Evolutionary conservation across 2,329 filamentous ascomycete species (phyloP).

Genomic region (Phyllosticta citrichinensis): DNA sequence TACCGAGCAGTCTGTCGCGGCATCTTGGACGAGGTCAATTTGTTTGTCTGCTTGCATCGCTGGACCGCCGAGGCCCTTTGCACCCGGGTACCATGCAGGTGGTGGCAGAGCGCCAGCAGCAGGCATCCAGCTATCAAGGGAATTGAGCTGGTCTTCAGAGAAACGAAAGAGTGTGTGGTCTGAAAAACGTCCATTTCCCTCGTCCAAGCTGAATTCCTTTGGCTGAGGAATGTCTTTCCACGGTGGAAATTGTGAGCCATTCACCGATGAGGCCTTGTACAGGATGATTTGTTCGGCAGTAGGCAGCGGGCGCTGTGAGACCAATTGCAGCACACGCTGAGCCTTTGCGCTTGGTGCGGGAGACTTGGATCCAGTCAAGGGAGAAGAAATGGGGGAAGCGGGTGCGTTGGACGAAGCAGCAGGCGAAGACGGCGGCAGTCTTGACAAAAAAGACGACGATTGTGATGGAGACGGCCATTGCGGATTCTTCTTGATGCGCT

Average conservation of each 20-base stretch:
- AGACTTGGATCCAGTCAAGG: background rate
- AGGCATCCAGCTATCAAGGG: constrained; percentile 78
- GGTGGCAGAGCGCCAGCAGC: constrained; percentile 56
- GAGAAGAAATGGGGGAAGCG: background rate
- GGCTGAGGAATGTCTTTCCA: constrained; percentile 59
- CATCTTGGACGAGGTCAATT: constrained; percentile 85
- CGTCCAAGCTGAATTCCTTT: constrained; percentile 49
- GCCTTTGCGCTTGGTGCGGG: background rate
- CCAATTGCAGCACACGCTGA: background rate
- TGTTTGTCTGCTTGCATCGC: constrained; percentile 47
- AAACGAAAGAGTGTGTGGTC: constrained; percentile 62
- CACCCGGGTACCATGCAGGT: constrained; percentile 27
- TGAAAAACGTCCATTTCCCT: constrained; percentile 50
- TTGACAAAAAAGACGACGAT: background rate
- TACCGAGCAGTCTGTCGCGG: constrained; percentile 93
- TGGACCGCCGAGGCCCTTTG: constrained; percentile 26
- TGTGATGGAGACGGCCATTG: constrained; percentile 14
- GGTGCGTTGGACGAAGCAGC: background rate
- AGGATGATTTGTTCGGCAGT: constrained; percentile 67
- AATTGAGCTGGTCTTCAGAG: constrained; percentile 61
- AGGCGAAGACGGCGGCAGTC: background rate
- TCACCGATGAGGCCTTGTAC: constrained; percentile 65
- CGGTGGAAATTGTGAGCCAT: constrained; percentile 73
- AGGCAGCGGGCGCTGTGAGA: constrained; percentile 51
- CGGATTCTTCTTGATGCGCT: constrained; percentile 55